These are phyloP conservation scores for Ceratobasidium sp. DNA, from an alignment of 1,284 basidiomycete genomes.

Conservation along the genomic window DNA sequence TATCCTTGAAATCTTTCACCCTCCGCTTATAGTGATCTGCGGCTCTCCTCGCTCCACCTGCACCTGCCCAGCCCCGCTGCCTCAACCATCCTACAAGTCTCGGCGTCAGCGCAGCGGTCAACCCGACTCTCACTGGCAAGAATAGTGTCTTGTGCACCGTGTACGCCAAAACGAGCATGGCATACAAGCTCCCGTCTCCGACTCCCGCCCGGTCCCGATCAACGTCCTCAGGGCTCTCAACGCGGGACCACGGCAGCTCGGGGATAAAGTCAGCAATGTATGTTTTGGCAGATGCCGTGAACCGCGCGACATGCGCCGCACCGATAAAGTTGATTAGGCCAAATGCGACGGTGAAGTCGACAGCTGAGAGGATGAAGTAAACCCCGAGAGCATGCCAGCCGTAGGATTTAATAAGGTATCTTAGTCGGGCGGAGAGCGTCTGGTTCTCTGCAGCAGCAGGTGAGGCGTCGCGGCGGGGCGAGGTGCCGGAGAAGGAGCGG, in stretches of 20 bases:
- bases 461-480: conserved; percentile 47
- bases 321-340: conserved; percentile 87
- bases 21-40: conserved; percentile 59
- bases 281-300: conserved; percentile 69
- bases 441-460: conserved; percentile 45
- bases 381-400: conserved; percentile 93
- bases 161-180: conserved; percentile 93
- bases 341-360: conserved; percentile 88
- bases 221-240: conserved; percentile 33
- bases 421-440: conserved; percentile 77
- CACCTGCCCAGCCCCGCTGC: conserved; percentile 77
- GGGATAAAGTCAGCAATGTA: conserved; percentile 56
- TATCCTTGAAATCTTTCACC: conserved; percentile 34
- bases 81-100: conserved; percentile 83
- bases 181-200: conserved; percentile 79
- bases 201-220: conserved; percentile 46
- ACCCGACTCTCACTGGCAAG: conserved; percentile 87
- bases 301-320: conserved; percentile 84
- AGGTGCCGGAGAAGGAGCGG: conserved; percentile 30
- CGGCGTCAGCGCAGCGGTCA: conserved; percentile 90
- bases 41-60: conserved; percentile 72
- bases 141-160: conserved; percentile 96
- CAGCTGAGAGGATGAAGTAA: conserved; percentile 74
- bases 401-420: conserved; percentile 88
- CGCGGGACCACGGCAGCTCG: conserved; percentile 22